phyloP scores from a whole-genome alignment of 2,329 filamentous ascomycete genomes.

The Neopestalotiopsis rosae region DNA sequence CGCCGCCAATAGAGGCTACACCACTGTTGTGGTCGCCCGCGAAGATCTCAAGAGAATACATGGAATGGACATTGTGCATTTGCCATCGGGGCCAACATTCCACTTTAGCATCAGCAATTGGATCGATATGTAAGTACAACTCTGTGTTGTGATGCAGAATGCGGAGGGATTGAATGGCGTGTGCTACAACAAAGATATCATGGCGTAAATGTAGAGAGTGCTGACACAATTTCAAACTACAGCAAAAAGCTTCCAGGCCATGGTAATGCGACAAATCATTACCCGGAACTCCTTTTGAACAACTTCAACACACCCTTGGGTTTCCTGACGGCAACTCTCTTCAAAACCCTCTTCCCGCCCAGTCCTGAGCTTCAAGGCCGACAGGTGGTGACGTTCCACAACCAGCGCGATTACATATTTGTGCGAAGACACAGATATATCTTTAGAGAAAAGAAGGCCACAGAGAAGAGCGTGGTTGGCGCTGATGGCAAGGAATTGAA shows the following conservation, averaged over 20 bases:
- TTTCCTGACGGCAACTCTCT: slow-evolving; percentile 83
- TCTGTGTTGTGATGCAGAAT: not conserved
- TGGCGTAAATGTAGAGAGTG: slow-evolving; percentile 83
- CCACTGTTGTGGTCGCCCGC: slow-evolving; percentile 81
- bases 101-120: slow-evolving; percentile 86
- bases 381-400: slow-evolving; percentile 91
- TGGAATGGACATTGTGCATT: slow-evolving; percentile 81
- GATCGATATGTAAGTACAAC: slow-evolving; percentile 16
- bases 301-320: slow-evolving; percentile 95
- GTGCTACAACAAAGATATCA: not conserved
- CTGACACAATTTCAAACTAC: not conserved
- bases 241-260: slow-evolving; percentile 83
- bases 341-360: slow-evolving; percentile 79
- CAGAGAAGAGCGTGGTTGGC: slow-evolving; percentile 84
- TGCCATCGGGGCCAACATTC: slow-evolving; percentile 87
- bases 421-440: slow-evolving; percentile 77
- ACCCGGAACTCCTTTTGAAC: slow-evolving; percentile 89
- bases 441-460: slow-evolving; percentile 85
- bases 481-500: slow-evolving; percentile 83
- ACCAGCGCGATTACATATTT: slow-evolving; percentile 57
- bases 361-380: slow-evolving; percentile 83
- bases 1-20: slow-evolving; percentile 82
- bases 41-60: slow-evolving; percentile 88
- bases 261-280: slow-evolving; percentile 85
- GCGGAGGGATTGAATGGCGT: not conserved